phyloP scores from a whole-genome alignment of 805 yeast species.

The Saturnispora besseyi region DNA sequence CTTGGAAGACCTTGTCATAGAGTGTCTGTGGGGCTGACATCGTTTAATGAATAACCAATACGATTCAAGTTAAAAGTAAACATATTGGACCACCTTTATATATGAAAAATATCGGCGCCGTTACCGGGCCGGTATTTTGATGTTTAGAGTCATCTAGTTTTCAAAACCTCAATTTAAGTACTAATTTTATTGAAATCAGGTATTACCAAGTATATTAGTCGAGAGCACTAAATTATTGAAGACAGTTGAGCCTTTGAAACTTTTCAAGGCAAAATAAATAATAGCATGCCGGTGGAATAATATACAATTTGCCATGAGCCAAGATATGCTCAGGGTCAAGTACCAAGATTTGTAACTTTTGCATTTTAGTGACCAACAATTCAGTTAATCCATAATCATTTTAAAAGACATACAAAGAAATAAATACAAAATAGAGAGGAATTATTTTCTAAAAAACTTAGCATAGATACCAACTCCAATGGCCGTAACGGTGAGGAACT shows the following conservation, averaged over 20 bases:
- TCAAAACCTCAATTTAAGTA: no score
- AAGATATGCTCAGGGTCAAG: no score
- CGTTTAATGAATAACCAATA: conserved; percentile 1
- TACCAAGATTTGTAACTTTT: no score
- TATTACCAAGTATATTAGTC: no score
- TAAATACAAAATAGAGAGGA: neutral
- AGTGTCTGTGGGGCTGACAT: conserved; percentile 53
- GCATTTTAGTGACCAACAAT: neutral
- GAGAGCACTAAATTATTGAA: no score
- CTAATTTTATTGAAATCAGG: no score
- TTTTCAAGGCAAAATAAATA: no score
- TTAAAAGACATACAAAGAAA: neutral
- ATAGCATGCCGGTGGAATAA: no score
- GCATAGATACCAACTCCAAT: neutral
- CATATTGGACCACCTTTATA: neutral
- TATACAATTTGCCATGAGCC: no score
- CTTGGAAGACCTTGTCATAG: conserved; percentile 93
- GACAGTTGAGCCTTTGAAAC: no score
- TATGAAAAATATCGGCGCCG: conserved; percentile 2
- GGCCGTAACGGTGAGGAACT: conserved; percentile 5
- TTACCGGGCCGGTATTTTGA: neutral
- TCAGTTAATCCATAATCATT: neutral
- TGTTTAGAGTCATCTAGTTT: no score
- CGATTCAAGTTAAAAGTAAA: neutral
- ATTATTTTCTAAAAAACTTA: neutral